Evolutionary conservation across 1,284 basidiomycete species (phyloP), one percentile per base, ranked within the genome.

Genomic region (Wolfiporia cocos): DNA sequence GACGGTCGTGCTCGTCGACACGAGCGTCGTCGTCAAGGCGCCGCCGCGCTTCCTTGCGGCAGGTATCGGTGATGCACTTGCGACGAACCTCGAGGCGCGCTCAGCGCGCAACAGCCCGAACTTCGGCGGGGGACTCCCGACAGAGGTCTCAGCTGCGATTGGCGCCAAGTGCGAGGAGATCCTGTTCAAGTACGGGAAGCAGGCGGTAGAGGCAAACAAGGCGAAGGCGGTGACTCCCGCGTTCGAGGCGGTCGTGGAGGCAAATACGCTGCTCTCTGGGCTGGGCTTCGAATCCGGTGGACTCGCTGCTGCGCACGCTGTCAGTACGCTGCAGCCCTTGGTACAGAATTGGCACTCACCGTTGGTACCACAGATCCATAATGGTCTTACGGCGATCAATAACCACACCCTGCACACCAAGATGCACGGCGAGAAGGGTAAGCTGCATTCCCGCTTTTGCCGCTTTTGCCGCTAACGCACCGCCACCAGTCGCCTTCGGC

Each of bases 81-180:
- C 62, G 38, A 64, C 62, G 39, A 61, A 64, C 53, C 56, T 62
- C 49, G 62, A 64, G 50, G 62, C 62, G 23, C 46, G 53, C n/a
- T 47, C 49, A 26, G 54, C 55, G 41, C 41, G 37, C 37, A 57
- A 52, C 53, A 58, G 56, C 47, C 48, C 53, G 11, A 64, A 64
- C 54, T 62, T 64, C 34, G 62, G 61, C 19, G 57, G 57, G 3
- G 59, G 60, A n/a, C 44, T 62, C 19, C 61, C 57, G 24, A 61
- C 62, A 23, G 55, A 54, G 49, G 54, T 64, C 10, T 56, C 59
- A 0, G 47, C 52, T 15, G 59, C 61, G 14, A 62, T 64, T 34
- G 53, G 59, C 46, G 41, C 50, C 14, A 64, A 64, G 54, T 64
- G 62, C 55, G 62, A 64, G 53, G 62, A 64, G 50, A 60, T 64